Base-by-base conservation (phyloP, 1,284 basidiomycete species). In the Takashimella koratensis region DNA sequence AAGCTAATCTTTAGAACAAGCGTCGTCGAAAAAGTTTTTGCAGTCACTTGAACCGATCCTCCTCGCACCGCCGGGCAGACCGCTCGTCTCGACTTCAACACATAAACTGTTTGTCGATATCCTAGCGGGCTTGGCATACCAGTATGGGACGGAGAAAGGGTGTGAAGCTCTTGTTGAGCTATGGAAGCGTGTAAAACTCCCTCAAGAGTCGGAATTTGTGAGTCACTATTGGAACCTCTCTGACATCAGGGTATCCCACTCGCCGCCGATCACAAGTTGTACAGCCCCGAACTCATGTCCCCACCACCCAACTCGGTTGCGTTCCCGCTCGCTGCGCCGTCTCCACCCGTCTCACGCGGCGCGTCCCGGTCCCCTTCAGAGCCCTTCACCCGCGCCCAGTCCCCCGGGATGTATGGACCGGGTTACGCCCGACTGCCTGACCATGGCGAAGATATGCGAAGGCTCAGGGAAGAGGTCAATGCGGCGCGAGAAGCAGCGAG, bases 101-200 rank as follows among this genome's bases (percentile, higher is more conserved):
- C 62, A 63, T 47, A 52, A 53, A n/a, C 47, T 62, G 5, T 53
- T 70, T 13, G 56, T 57, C 3, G 68, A 73, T 47, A 64, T 72
- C 39, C 43, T 76, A 19, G 60, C 69, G 0, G 71, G 70, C 52
- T 42, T 75, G 51, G 67, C 66, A 5, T 72, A 65, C 52, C 43
- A 63, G 16, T 74, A 65, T 56, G 70, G 71, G 24, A 46, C 47
- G 23, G 64, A 72, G 41, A 69, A 71, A 46, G 72, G 69, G 4
- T 70, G 71, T 27, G 75, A 75, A 36, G 59, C 54, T 6, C 53
- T 76, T 8, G 54, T 57, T 0, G 70, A 71, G 6, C 45, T 70
- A 11, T 76, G 75, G 75, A 66, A 61, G 25, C 74, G 70, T 62
- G 63, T 73, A 51, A 76, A 73, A 56, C 45, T 62, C 27, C 66